These are phyloP conservation scores for Codiaeum variegatum DNA, from an alignment of 441 rosid species.

Conservation along the genomic window DNA sequence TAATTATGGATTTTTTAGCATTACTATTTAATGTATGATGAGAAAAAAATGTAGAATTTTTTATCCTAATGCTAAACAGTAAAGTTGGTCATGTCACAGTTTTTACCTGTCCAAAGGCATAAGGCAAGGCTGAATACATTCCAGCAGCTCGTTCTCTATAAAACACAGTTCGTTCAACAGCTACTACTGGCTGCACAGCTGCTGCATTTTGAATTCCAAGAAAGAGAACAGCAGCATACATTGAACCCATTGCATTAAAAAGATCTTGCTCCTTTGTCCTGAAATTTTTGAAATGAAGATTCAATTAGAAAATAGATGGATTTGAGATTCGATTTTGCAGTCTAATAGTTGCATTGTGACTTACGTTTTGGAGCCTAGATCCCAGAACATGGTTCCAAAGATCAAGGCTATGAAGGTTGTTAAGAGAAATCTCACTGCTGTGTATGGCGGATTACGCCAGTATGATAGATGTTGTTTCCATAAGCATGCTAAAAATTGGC, in stretches of 20 bases:
- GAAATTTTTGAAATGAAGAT: background rate
- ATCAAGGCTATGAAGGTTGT: slow-evolving; percentile 53
- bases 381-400: slow-evolving; percentile 80
- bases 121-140: slow-evolving; percentile 67
- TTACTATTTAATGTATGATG: too few relatives aligned
- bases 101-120: slow-evolving; percentile 45
- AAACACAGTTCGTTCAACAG: slow-evolving; percentile 57
- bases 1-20: background rate
- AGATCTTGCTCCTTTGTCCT: slow-evolving; percentile 49
- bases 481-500: slow-evolving; percentile 63
- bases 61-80: too few relatives aligned
- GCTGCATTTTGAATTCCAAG: slow-evolving; percentile 62
- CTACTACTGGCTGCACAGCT: slow-evolving; percentile 54
- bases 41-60: too few relatives aligned
- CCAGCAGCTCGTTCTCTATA: slow-evolving; percentile 79
- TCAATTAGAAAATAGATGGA: background rate
- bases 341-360: background rate
- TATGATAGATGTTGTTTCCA: slow-evolving; percentile 83
- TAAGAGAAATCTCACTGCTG: slow-evolving; percentile 64
- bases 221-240: slow-evolving; percentile 61
- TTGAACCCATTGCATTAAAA: slow-evolving; percentile 63
- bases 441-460: slow-evolving; percentile 79
- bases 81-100: background rate
- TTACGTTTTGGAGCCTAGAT: slow-evolving; percentile 63
- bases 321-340: background rate